phyloP scores from a whole-genome alignment of 1,284 basidiomycete species.

The Quambalaria eucalypti region DNA sequence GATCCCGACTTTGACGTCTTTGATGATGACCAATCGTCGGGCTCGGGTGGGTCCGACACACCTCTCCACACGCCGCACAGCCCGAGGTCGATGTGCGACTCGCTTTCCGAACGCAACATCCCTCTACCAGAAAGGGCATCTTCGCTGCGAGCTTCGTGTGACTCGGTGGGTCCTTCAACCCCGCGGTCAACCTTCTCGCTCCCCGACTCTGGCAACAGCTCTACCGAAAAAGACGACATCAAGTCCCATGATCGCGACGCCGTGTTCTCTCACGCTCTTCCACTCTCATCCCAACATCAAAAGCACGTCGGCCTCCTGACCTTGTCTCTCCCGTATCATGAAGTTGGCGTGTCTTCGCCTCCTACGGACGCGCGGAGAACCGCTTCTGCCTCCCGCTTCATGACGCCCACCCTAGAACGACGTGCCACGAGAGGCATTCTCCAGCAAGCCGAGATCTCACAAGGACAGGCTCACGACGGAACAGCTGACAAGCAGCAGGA shows the following conservation, averaged over 20 bases:
- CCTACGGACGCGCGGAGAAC: not conserved
- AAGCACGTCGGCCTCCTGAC: constrained; percentile 9
- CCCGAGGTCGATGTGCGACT: constrained; percentile 9
- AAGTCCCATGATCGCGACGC: constrained; percentile 1
- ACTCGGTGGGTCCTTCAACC: not conserved
- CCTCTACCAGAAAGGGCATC: not conserved
- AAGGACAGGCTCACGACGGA: too few species aligned
- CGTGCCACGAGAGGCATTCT: not conserved
- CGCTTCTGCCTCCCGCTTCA: not conserved
- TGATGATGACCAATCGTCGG: not conserved
- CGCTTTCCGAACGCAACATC: not conserved
- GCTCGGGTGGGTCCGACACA: constrained; percentile 3
- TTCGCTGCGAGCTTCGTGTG: not conserved
- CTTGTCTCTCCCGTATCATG: constrained; percentile 9
- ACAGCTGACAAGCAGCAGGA: not conserved
- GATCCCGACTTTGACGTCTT: constrained; percentile 12
- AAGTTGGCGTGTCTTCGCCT: not conserved
- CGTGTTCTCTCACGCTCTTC: constrained; percentile 8
- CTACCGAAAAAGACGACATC: not conserved
- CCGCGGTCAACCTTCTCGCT: too few species aligned
- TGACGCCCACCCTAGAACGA: not conserved
- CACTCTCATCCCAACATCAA: constrained; percentile 5
- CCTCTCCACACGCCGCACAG: constrained; percentile 9
- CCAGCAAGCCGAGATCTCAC: too few species aligned
- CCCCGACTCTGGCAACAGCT: not conserved